A percentile compares a stretch with the other conserved stretches of the same genome.
These are phyloP conservation scores for Claviceps sorghi DNA, from an alignment of 2,329 filamentous ascomycete genomes.

Conservation along the genomic window DNA sequence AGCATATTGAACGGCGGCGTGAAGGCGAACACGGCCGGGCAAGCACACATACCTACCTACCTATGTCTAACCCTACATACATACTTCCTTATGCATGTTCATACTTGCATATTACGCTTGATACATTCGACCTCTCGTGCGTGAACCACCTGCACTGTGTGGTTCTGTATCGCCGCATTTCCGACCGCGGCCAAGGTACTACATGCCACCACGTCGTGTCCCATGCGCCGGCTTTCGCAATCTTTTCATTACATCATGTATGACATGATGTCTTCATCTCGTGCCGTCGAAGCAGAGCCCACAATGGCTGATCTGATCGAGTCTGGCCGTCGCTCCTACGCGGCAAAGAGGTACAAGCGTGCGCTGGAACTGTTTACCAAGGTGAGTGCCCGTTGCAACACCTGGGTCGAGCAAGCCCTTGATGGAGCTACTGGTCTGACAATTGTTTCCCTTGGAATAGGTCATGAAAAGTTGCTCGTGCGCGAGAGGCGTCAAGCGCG, in stretches of 20 bases:
- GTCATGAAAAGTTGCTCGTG: slow-evolving; percentile 24
- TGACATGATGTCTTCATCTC: slow-evolving; percentile 6
- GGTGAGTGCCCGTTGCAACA: slow-evolving; percentile 10
- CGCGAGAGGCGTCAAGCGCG: slow-evolving; percentile 18
- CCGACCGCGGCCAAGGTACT: neutral
- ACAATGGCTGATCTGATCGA: slow-evolving; percentile 11
- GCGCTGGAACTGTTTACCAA: slow-evolving; percentile 24
- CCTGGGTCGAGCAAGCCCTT: neutral
- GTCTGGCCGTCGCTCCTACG: slow-evolving; percentile 20
- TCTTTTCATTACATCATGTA: slow-evolving; percentile 6
- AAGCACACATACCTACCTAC: neutral
- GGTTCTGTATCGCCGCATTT: neutral
- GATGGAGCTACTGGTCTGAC: neutral
- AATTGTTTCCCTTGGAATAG: slow-evolving; percentile 8
- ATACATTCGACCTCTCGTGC: neutral
- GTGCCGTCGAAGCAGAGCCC: neutral
- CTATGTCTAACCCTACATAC: too few relatives aligned
- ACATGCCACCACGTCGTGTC: neutral
- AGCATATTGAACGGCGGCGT: too few relatives aligned
- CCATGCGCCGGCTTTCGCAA: slow-evolving; percentile 6
- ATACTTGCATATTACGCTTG: too few relatives aligned
- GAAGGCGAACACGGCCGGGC: neutral
- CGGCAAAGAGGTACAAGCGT: slow-evolving; percentile 18
- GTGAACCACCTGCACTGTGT: too few relatives aligned
- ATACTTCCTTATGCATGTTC: too few relatives aligned